Conservation (phyloP, 495 filamentous ascomycete genomes). For the Alectoria sarmentosa region DNA sequence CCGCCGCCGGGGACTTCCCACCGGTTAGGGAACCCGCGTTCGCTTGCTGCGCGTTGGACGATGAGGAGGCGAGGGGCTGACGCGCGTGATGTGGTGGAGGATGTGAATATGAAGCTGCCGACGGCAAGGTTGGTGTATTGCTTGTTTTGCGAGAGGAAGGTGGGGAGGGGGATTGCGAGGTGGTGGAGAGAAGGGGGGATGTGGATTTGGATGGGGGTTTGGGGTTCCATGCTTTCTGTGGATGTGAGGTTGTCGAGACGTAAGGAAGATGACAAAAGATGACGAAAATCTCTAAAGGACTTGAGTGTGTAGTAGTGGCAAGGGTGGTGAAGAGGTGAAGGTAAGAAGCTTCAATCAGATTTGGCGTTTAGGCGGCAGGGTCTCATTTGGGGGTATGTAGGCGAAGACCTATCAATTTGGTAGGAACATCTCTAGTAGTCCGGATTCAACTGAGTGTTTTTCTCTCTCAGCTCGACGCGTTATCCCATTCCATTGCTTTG, state of each 20-base stretch:
- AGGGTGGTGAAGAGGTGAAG: too few relatives aligned
- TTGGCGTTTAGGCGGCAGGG: too few relatives aligned
- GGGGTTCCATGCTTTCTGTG: background rate
- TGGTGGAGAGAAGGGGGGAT: constrained; percentile 37
- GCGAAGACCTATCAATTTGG: too few relatives aligned
- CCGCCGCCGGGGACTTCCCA: constrained; percentile 58
- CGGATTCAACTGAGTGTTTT: too few relatives aligned
- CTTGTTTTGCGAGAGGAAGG: constrained; percentile 32
- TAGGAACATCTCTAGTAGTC: too few relatives aligned
- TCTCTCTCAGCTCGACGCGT: too few relatives aligned
- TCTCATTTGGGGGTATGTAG: too few relatives aligned
- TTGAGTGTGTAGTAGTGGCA: too few relatives aligned
- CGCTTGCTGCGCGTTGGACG: constrained; percentile 43
- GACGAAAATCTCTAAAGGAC: background rate
- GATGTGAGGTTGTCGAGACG: background rate
- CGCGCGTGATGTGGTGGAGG: constrained; percentile 8
- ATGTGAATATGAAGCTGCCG: constrained; percentile 40
- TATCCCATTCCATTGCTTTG: too few relatives aligned
- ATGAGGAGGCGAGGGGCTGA: constrained; percentile 36
- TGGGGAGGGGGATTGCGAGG: constrained; percentile 34
- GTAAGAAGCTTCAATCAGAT: too few relatives aligned
- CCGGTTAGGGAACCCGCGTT: constrained; percentile 40
- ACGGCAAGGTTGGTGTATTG: constrained; percentile 35
- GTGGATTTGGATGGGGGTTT: constrained; percentile 14
- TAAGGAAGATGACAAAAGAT: background rate